Evolutionary conservation across 2,329 filamentous ascomycete genomes (phyloP).

Genomic region (Fusarium globosum): DNA sequence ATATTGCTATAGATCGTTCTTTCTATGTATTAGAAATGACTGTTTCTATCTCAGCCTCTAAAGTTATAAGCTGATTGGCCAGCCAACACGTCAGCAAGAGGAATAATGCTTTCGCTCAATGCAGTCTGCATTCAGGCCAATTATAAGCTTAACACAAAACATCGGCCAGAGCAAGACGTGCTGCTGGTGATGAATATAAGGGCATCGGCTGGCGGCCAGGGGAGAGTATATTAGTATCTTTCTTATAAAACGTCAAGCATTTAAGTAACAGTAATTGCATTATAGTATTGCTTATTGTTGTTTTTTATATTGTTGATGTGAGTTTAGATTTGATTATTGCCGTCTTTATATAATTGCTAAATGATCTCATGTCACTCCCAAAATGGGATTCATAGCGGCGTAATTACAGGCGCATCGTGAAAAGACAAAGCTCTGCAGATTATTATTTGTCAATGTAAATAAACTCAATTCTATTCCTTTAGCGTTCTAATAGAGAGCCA

Average conservation of each 20-base stretch:
- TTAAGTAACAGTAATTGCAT: no score
- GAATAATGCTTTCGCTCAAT: background rate
- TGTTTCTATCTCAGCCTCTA: fast-evolving
- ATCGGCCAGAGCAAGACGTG: no score
- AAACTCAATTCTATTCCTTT: fast-evolving
- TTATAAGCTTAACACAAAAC: fast-evolving
- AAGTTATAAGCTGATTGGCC: background rate
- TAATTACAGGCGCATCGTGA: fast-evolving
- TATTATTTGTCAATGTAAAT: fast-evolving
- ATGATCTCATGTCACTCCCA: background rate
- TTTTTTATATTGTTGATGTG: no score
- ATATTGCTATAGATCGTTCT: fast-evolving
- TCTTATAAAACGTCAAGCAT: background rate
- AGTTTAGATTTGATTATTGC: no score
- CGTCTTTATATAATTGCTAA: no score
- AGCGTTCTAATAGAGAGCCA: fast-evolving
- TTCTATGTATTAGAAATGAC: fast-evolving
- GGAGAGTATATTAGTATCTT: fast-evolving
- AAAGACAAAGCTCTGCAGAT: fast-evolving
- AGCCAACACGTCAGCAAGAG: background rate
- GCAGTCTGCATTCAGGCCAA: background rate
- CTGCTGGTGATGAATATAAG: fast-evolving
- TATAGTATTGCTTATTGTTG: no score
- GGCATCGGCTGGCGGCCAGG: fast-evolving
- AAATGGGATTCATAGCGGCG: fast-evolving